Conservation (phyloP, 805 yeast species). For the Sugiyamaella americana region DNA sequence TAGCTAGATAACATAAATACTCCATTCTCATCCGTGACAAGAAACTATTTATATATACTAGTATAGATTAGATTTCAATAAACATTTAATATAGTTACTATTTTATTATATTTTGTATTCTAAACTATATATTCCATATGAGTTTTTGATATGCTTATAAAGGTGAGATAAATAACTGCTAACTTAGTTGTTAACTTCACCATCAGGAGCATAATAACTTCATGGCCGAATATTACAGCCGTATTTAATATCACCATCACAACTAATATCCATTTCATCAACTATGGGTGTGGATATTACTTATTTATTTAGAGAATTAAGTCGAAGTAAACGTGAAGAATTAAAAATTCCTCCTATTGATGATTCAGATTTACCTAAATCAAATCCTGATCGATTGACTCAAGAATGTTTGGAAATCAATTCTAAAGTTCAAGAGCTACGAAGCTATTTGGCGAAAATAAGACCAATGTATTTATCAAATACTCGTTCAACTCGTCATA, state of each 20-base stretch:
- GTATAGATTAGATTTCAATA: too few species aligned
- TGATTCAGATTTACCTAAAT: background rate
- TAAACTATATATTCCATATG: too few species aligned
- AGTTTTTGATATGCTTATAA: too few species aligned
- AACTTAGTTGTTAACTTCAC: too few species aligned
- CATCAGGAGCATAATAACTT: too few species aligned
- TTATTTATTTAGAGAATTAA: conserved; percentile 15
- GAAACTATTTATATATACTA: too few species aligned
- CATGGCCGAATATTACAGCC: too few species aligned
- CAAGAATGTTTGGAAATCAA: conserved; percentile 18
- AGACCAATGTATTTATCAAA: conserved; percentile 31
- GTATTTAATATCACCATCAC: background rate
- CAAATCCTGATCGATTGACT: conserved; percentile 24
- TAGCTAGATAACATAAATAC: too few species aligned
- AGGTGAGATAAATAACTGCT: too few species aligned
- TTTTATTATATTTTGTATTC: too few species aligned
- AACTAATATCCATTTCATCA: background rate
- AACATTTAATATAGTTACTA: too few species aligned
- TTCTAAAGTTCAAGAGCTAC: conserved; percentile 18
- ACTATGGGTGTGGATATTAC: conserved; percentile 13
- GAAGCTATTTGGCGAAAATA: conserved; percentile 20
- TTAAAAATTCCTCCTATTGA: conserved; percentile 2
- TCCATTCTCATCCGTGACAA: too few species aligned
- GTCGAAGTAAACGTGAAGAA: conserved; percentile 17
- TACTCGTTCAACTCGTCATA: conserved; percentile 13